Conservation (phyloP, 768 basidiomycete species). For the Boletus huronensis region DNA sequence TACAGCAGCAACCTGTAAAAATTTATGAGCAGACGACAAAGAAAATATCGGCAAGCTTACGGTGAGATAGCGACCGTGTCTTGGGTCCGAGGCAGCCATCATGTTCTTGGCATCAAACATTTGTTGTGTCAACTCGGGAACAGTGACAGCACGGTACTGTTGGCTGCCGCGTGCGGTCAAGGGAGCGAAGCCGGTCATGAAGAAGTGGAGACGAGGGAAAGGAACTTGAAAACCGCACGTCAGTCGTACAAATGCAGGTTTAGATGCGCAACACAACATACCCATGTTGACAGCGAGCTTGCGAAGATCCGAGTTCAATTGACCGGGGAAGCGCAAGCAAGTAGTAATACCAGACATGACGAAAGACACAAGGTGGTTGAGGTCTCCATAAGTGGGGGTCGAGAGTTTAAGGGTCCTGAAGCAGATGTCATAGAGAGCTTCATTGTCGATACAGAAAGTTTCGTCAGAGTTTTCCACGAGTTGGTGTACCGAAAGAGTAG, state of each 20-base stretch:
- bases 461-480: constrained; percentile 99
- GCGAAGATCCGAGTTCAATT: constrained; percentile 96
- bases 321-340: constrained; percentile 99
- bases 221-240: constrained; percentile 54
- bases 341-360: constrained; percentile 99
- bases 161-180: constrained; percentile 92
- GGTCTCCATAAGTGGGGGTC: constrained; percentile 94
- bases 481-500: constrained; percentile 96
- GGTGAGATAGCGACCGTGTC: constrained; percentile 96
- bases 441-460: constrained; percentile 99
- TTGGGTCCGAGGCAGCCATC: constrained; percentile 98
- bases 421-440: constrained; percentile 98
- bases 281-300: constrained; percentile 99
- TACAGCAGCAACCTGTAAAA: constrained; percentile 74
- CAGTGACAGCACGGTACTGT: constrained; percentile 94
- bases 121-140: constrained; percentile 96
- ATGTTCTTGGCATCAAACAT: constrained; percentile 99
- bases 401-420: constrained; percentile 96
- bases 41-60: constrained; percentile 38
- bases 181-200: constrained; percentile 96
- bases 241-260: neutral
- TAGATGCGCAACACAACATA: constrained; percentile 39
- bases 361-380: constrained; percentile 95
- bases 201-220: constrained; percentile 99
- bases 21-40: neutral